A percentile compares a stretch with the other conserved stretches of the same genome.
Conservation (phyloP, 176 grass and related monocot genomes). For the Poa annua region DNA sequence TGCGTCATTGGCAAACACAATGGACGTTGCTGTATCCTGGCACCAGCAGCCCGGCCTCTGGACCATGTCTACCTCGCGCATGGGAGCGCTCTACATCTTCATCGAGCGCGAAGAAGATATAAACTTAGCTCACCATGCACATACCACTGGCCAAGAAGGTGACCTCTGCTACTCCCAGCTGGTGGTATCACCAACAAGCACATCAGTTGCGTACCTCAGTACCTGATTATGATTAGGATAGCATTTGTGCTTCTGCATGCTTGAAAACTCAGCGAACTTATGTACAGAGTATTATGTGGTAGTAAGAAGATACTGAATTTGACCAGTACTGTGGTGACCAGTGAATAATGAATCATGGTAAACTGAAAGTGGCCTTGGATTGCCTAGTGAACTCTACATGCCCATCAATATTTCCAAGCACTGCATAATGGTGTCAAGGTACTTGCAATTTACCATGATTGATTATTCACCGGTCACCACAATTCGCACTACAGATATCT, state of each 20-base stretch:
- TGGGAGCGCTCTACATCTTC: no score
- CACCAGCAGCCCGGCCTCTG: constrained; percentile 65
- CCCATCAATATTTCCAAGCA: no score
- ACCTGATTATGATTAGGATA: no score
- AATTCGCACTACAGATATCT: neutral
- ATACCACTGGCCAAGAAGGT: neutral
- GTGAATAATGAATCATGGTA: neutral
- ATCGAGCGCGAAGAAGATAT: no score
- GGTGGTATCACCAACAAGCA: no score
- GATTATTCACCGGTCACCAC: neutral
- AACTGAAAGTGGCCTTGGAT: neutral
- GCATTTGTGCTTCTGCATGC: no score
- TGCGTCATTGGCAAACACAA: constrained; percentile 60
- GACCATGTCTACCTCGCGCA: constrained; percentile 2
- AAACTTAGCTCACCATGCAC: neutral
- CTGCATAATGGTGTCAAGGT: neutral
- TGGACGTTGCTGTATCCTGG: constrained; percentile 65
- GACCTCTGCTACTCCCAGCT: neutral
- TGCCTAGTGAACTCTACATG: no score
- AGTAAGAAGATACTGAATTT: no score
- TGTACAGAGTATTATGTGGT: no score
- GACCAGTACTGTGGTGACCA: neutral
- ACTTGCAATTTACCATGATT: neutral
- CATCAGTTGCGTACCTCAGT: no score
- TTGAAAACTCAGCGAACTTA: no score